Percentiles rank a stretch among this genome's conserved stretches.
Evolutionary conservation across 1,284 basidiomycete genomes (phyloP).

Genomic region (Meripilus lineatus): DNA sequence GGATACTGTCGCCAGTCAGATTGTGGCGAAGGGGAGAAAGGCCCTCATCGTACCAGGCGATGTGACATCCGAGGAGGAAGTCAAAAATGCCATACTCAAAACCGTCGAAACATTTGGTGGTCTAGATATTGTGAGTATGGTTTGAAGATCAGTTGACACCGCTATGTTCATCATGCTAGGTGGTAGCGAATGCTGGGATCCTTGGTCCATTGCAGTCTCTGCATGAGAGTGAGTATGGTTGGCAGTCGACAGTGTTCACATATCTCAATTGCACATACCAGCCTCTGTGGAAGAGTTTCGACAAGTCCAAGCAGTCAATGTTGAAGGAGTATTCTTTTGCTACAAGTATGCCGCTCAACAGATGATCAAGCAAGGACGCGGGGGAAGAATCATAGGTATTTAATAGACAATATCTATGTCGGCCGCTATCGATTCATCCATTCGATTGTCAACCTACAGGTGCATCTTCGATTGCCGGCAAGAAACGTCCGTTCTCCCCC

Average conservation of each 20-base stretch:
- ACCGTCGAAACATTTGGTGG: slow-evolving; percentile 17
- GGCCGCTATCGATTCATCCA: neutral
- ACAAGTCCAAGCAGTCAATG: slow-evolving; percentile 25
- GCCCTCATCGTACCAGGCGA: slow-evolving; percentile 14
- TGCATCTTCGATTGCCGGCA: neutral
- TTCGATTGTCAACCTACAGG: neutral
- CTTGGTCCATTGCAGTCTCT: slow-evolving; percentile 10
- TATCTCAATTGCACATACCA: slow-evolving; percentile 2
- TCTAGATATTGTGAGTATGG: slow-evolving; percentile 14
- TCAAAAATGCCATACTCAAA: slow-evolving; percentile 15
- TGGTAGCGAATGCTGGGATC: slow-evolving; percentile 30
- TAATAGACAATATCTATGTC: neutral
- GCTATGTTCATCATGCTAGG: slow-evolving; percentile 10
- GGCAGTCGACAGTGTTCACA: neutral
- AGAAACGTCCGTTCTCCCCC: neutral
- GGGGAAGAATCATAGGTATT: slow-evolving; percentile 31
- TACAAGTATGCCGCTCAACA: slow-evolving; percentile 32
- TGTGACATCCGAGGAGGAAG: slow-evolving; percentile 16
- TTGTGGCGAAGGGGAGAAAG: slow-evolving; percentile 11
- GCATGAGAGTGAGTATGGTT: slow-evolving; percentile 16
- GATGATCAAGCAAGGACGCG: slow-evolving; percentile 30
- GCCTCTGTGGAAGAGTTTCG: slow-evolving; percentile 23
- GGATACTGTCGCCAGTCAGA: slow-evolving; percentile 13
- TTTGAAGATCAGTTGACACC: neutral
- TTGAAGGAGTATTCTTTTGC: slow-evolving; percentile 28